These are phyloP conservation scores for Globisporangium sylvaticum DNA, from an alignment of 352 stramenopile genomes.

Conservation along the genomic window DNA sequence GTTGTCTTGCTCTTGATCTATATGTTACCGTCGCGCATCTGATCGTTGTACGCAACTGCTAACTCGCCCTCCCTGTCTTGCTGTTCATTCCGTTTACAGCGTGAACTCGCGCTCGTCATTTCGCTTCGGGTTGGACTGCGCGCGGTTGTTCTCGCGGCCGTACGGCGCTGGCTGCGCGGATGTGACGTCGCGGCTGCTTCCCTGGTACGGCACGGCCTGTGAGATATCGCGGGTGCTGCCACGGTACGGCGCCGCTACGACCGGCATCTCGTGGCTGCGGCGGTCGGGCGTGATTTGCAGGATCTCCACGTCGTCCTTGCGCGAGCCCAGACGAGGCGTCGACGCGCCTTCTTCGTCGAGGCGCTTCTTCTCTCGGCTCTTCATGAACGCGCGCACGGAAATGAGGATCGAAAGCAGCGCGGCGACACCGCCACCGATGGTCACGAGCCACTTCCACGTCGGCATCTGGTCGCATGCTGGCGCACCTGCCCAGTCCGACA, in stretches of 20 bases:
- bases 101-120: constrained; percentile 20
- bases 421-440: constrained; percentile 52
- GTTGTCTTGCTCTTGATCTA: background rate
- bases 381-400: constrained; percentile 46
- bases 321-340: constrained; percentile 14
- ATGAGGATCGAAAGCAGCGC: constrained; percentile 58
- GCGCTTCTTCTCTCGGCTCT: constrained; percentile 31
- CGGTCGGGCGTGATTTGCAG: constrained; percentile 21
- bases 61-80: background rate
- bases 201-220: constrained; percentile 7
- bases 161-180: constrained; percentile 1
- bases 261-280: constrained; percentile 12
- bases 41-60: background rate
- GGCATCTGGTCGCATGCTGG: constrained; percentile 51
- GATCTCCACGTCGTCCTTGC: constrained; percentile 21
- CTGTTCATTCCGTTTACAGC: constrained; percentile 14
- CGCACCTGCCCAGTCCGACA: constrained; percentile 58
- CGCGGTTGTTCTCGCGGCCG: constrained; percentile 15
- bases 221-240: background rate
- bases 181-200: constrained; percentile 1
- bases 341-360: constrained; percentile 6
- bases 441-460: constrained; percentile 63
- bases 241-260: constrained; percentile 7
- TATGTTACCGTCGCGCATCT: constrained; percentile 7
- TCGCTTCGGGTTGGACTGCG: constrained; percentile 5